phyloP scores from a whole-genome alignment of 805 yeast genomes.

The Ogataea henricii region DNA sequence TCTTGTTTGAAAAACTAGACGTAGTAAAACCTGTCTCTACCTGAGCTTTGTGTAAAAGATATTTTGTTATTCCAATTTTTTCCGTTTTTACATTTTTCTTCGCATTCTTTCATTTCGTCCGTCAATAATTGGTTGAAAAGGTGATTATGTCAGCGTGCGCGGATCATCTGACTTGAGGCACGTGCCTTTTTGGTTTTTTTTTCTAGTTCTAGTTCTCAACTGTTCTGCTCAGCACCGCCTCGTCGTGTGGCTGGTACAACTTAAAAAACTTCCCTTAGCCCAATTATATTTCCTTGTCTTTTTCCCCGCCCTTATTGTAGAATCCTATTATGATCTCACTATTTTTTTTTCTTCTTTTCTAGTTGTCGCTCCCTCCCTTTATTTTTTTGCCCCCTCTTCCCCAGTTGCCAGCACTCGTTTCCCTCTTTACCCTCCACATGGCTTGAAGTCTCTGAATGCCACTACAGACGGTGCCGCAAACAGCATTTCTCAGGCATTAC shows the following conservation, averaged over 20 bases:
- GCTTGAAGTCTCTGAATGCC: conserved; percentile 6
- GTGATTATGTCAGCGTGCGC: conserved; percentile 1
- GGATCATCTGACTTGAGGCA: no score
- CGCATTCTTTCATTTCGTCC: conserved; percentile 8
- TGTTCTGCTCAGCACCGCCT: no score
- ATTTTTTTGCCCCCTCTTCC: background rate
- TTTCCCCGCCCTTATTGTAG: background rate
- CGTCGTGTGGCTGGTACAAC: no score
- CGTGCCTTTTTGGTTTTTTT: no score
- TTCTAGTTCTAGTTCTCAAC: no score
- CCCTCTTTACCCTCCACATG: background rate
- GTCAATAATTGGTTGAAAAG: conserved; percentile 7
- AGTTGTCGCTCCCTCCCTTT: background rate
- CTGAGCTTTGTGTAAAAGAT: background rate
- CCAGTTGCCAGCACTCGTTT: no score
- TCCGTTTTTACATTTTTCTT: background rate
- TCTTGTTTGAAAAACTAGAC: conserved; percentile 5
- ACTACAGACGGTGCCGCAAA: conserved; percentile 1
- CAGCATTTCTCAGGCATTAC: background rate
- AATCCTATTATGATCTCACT: no score
- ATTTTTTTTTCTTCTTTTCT: background rate
- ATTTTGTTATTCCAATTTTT: conserved; percentile 1
- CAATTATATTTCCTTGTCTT: background rate
- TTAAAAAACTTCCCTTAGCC: no score
- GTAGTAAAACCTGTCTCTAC: background rate